These are phyloP conservation scores for Chloroidium sp. DNA, from an alignment of 163 green algal species.

Conservation along the genomic window DNA sequence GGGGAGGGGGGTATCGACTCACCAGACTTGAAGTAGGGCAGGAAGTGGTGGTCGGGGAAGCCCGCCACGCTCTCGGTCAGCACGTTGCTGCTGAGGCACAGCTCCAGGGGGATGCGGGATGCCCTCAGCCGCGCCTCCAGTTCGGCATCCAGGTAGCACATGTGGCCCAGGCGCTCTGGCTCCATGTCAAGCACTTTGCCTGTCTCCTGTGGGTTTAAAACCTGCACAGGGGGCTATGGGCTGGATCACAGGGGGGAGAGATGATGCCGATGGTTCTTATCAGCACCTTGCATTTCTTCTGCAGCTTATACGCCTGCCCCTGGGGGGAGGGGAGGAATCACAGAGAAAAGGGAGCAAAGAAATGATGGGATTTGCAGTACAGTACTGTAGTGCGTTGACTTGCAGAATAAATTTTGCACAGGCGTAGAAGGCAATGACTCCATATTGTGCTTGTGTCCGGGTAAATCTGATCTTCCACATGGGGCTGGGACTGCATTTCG, in stretches of 20 bases:
- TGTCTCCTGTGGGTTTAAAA: conserved; percentile 39
- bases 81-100: conserved; percentile 79
- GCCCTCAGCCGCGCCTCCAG: conserved; percentile 20
- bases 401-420: no score
- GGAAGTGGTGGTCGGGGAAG: conserved; percentile 67
- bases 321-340: no score
- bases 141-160: conserved; percentile 53
- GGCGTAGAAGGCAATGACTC: no score
- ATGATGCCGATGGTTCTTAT: neutral
- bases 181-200: conserved; percentile 53
- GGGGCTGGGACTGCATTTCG: no score
- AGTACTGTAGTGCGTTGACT: no score
- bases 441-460: no score
- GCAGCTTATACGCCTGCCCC: neutral
- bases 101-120: conserved; percentile 62
- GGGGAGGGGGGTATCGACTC: no score
- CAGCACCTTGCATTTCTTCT: neutral
- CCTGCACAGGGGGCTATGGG: conserved; percentile 5
- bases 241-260: neutral
- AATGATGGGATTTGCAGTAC: neutral
- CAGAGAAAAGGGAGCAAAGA: neutral
- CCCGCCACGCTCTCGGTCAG: conserved; percentile 44
- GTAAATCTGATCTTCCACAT: no score
- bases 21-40: conserved; percentile 19
- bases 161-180: conserved; percentile 71